Evolutionary conservation across 345 rosid genomes (phyloP).

Genomic region (Brassica rapa): DNA sequence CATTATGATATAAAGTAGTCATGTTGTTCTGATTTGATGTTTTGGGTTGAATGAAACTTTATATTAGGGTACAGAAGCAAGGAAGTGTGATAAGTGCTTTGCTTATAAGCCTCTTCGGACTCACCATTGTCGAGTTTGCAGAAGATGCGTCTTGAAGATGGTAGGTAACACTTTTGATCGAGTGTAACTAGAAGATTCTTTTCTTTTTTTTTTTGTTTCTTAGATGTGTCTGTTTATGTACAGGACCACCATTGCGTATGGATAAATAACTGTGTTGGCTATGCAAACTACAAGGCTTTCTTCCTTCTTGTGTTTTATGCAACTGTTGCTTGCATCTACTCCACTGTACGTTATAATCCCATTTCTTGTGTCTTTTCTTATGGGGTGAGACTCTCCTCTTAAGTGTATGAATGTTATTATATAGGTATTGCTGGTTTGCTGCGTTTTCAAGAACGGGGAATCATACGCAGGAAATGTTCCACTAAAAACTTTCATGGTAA

Average conservation of each 20-base stretch:
- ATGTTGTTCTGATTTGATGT: conserved; percentile 13
- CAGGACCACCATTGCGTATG: conserved; percentile 95
- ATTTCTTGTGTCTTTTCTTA: not conserved
- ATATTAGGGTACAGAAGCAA: conserved; percentile 53
- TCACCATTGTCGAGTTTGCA: conserved; percentile 92
- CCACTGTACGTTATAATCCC: conserved; percentile 50
- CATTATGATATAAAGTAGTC: not conserved
- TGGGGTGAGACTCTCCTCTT: conserved; percentile 6
- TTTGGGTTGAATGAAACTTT: not conserved
- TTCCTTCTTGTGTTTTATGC: conserved; percentile 64
- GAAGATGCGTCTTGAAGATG: conserved; percentile 90
- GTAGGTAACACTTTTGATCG: conserved; percentile 47
- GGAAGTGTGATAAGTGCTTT: conserved; percentile 78
- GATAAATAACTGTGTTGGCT: conserved; percentile 94
- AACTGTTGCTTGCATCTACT: conserved; percentile 64
- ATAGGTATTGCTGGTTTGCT: conserved; percentile 57
- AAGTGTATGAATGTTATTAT: conserved; percentile 5
- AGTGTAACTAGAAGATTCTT: conserved; percentile 21
- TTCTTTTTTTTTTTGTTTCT: not conserved
- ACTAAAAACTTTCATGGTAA: conserved; percentile 56
- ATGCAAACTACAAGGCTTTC: conserved; percentile 86
- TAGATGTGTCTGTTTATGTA: not conserved
- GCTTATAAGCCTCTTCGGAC: conserved; percentile 77
- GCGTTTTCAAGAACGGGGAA: conserved; percentile 48
- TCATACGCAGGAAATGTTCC: conserved; percentile 43